Percentiles rank a stretch among this genome's conserved stretches.
phyloP scores from a whole-genome alignment of 345 rosid genomes.

The Salix koriyanagi region DNA sequence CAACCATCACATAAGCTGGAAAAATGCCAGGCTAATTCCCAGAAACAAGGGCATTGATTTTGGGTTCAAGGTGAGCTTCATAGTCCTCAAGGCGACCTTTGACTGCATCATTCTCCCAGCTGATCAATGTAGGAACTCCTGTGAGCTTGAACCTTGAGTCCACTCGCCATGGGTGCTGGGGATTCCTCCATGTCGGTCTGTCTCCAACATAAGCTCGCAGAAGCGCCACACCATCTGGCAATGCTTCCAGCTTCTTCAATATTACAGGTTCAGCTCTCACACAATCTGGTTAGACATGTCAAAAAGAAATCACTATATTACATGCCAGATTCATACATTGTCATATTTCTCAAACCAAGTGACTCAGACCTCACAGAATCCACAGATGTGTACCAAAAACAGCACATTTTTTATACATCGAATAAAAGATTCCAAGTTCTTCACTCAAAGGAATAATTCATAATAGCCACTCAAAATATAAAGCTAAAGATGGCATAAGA shows the following conservation, averaged over 20 bases:
- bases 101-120: constrained; percentile 54
- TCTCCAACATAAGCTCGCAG: constrained; percentile 81
- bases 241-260: constrained; percentile 62
- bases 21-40: constrained; percentile 15
- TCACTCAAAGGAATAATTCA: background rate
- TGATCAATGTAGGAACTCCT: constrained; percentile 76
- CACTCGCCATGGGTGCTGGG: constrained; percentile 63
- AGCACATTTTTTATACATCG: background rate
- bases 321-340: background rate
- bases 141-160: constrained; percentile 69
- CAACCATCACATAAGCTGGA: background rate
- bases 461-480: too few species aligned
- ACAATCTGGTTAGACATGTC: constrained; percentile 43
- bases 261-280: constrained; percentile 94
- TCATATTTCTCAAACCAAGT: background rate
- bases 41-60: constrained; percentile 53
- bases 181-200: constrained; percentile 79
- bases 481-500: too few species aligned
- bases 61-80: constrained; percentile 67
- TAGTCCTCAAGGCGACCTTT: constrained; percentile 71
- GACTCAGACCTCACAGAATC: background rate
- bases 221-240: constrained; percentile 49
- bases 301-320: background rate
- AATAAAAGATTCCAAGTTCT: background rate
- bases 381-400: background rate